Percentiles rank a stretch among this genome's conserved stretches.
Evolutionary conservation across 192 early-diverging fungal species (phyloP).

Genomic region (Cladochytrium replicatum): DNA sequence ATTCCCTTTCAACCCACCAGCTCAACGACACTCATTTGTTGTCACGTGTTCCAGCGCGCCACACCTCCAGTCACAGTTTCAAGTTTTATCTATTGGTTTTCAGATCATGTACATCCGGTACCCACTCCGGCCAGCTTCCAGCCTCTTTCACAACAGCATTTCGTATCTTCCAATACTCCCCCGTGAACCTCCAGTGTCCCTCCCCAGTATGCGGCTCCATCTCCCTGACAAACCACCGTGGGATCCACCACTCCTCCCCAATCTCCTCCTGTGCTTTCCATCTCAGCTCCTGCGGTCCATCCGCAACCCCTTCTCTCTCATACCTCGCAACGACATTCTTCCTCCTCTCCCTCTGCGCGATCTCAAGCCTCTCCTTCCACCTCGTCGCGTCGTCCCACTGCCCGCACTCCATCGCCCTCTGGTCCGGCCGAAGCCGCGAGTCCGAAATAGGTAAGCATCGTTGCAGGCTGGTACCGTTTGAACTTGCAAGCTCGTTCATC

Average conservation of each 20-base stretch:
- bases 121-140: conserved; percentile 8
- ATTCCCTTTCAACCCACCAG: too few relatives aligned
- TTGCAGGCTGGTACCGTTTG: conserved; percentile 46
- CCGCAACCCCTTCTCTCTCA: conserved; percentile 22
- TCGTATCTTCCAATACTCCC: conserved; percentile 54
- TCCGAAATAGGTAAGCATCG: conserved; percentile 79
- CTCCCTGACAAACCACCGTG: conserved; percentile 70
- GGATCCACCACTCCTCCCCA: conserved; percentile 47
- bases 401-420: conserved; percentile 75
- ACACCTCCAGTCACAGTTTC: too few relatives aligned
- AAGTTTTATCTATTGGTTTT: too few relatives aligned
- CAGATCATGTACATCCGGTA: conserved; percentile 5
- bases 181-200: conserved; percentile 49
- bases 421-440: conserved; percentile 75
- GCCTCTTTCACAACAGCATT: not conserved
- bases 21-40: too few relatives aligned
- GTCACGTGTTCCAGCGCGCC: too few relatives aligned
- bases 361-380: conserved; percentile 65
- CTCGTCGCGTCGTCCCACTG: conserved; percentile 66
- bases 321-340: conserved; percentile 45
- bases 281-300: conserved; percentile 21
- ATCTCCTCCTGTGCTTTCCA: too few relatives aligned
- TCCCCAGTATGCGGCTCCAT: conserved; percentile 62
- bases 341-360: conserved; percentile 60
- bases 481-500: conserved; percentile 57